Evolutionary conservation across 768 basidiomycete species (phyloP).

Genomic region (Astraeus odoratus): DNA sequence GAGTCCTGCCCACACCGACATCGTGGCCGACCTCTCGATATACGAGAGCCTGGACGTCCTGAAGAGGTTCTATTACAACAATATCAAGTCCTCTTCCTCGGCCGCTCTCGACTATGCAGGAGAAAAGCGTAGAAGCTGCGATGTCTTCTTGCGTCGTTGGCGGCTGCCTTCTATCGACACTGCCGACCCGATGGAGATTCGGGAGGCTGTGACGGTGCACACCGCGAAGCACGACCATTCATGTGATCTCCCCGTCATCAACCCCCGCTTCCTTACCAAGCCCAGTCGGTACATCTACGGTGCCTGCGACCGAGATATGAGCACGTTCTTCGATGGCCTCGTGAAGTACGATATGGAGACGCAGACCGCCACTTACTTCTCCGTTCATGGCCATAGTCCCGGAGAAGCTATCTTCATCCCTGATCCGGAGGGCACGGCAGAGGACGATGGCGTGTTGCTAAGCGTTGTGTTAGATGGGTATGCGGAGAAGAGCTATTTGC

Average conservation of each 20-base stretch:
- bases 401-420: slow-evolving; percentile 33
- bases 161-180: slow-evolving; percentile 21
- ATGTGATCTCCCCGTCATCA: slow-evolving; percentile 31
- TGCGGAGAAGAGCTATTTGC: slow-evolving; percentile 26
- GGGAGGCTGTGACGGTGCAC: slow-evolving; percentile 13
- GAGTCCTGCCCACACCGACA: slow-evolving; percentile 22
- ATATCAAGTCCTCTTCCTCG: slow-evolving; percentile 20
- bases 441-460: slow-evolving; percentile 33
- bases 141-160: slow-evolving; percentile 25
- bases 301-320: slow-evolving; percentile 19
- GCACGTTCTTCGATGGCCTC: slow-evolving; percentile 28
- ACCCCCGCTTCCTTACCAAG: slow-evolving; percentile 25
- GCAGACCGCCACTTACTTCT: slow-evolving; percentile 21
- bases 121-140: slow-evolving; percentile 12
- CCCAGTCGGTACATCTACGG: slow-evolving; percentile 30
- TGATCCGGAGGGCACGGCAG: slow-evolving; percentile 20
- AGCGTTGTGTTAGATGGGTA: slow-evolving; percentile 31
- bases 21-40: slow-evolving; percentile 30
- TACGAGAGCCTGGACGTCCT: slow-evolving; percentile 29
- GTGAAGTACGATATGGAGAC: slow-evolving; percentile 30
- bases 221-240: slow-evolving; percentile 22
- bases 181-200: slow-evolving; percentile 7
- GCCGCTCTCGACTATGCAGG: slow-evolving; percentile 20
- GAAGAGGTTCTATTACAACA: slow-evolving; percentile 26
- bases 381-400: slow-evolving; percentile 22